Conservation (phyloP, 177 flowering plant genomes). For the Vitis hybrid region DNA sequence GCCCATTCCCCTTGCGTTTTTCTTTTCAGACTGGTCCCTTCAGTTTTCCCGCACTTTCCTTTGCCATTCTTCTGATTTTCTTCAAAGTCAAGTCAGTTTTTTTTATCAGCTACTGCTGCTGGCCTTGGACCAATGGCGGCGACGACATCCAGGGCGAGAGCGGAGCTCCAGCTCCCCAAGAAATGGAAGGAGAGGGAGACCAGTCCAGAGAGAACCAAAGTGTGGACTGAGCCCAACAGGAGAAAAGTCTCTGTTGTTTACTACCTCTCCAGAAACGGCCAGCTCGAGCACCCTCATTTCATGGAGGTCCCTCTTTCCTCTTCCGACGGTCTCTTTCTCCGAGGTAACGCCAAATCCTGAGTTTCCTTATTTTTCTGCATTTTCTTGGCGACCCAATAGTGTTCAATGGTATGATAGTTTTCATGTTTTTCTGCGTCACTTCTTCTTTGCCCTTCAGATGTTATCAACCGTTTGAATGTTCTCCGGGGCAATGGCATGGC, state of each 20-base stretch:
- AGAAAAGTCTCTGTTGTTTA: constrained; percentile 77
- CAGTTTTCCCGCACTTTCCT: neutral
- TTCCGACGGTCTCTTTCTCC: constrained; percentile 69
- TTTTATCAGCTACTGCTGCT: neutral
- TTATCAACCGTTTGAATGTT: constrained; percentile 62
- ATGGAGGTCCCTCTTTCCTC: constrained; percentile 86
- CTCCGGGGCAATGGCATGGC: constrained; percentile 88
- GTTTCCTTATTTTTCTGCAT: neutral
- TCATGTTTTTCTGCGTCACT: neutral
- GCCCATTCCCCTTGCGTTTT: constrained; percentile 2
- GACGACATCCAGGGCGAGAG: neutral
- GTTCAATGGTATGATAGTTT: too few species aligned
- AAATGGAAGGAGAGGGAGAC: constrained; percentile 28
- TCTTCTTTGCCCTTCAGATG: constrained; percentile 51
- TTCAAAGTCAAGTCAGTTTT: neutral
- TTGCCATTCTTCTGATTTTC: neutral
- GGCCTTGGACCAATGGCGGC: constrained; percentile 22
- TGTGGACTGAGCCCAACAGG: constrained; percentile 54
- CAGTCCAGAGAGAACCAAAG: constrained; percentile 46
- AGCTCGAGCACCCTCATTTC: constrained; percentile 93
- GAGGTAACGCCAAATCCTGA: constrained; percentile 40
- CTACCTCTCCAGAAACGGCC: constrained; percentile 74
- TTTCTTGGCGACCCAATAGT: constrained; percentile 8
- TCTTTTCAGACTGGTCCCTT: neutral
- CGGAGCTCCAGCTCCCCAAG: constrained; percentile 25